A percentile compares a stretch with the other conserved stretches of the same genome.
These are phyloP conservation scores for Symbiotaphrina buchneri DNA, from an alignment of 495 filamentous ascomycete genomes.

Conservation along the genomic window DNA sequence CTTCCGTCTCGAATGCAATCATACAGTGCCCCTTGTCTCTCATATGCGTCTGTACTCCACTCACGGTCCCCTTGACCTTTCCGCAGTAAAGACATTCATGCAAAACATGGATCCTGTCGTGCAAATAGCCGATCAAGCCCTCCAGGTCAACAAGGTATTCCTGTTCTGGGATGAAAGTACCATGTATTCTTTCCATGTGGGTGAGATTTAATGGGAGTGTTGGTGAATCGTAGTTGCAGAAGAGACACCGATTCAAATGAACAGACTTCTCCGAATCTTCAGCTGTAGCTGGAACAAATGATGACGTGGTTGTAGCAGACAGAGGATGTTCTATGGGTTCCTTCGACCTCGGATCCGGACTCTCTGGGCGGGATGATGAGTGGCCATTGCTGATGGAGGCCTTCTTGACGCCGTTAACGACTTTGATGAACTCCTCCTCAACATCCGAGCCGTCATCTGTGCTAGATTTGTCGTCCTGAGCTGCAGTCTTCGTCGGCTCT, in stretches of 20 bases:
- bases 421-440: conserved; percentile 50
- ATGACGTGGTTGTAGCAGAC: conserved; percentile 3
- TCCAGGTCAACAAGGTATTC: conserved; percentile 60
- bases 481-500: conserved; percentile 38
- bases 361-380: too few species aligned
- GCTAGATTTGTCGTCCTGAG: conserved; percentile 7
- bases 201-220: conserved; percentile 46
- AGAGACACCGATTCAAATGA: conserved; percentile 52
- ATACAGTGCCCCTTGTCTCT: conserved; percentile 89
- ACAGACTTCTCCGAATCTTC: conserved; percentile 8
- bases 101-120: conserved; percentile 49
- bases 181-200: conserved; percentile 84
- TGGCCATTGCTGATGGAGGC: conserved; percentile 40
- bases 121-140: conserved; percentile 54
- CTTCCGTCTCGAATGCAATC: conserved; percentile 77
- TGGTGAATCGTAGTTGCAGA: conserved; percentile 68
- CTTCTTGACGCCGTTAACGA: conserved; percentile 57
- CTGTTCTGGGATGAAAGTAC: conserved; percentile 88
- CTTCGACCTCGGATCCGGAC: conserved; percentile 18
- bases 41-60: conserved; percentile 84
- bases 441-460: conserved; percentile 27
- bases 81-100: conserved; percentile 74
- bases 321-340: conserved; percentile 22
- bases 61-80: conserved; percentile 45
- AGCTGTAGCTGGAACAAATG: conserved; percentile 2